phyloP scores from a whole-genome alignment of 257 asterid genomes.

The Capsicum chinense region DNA sequence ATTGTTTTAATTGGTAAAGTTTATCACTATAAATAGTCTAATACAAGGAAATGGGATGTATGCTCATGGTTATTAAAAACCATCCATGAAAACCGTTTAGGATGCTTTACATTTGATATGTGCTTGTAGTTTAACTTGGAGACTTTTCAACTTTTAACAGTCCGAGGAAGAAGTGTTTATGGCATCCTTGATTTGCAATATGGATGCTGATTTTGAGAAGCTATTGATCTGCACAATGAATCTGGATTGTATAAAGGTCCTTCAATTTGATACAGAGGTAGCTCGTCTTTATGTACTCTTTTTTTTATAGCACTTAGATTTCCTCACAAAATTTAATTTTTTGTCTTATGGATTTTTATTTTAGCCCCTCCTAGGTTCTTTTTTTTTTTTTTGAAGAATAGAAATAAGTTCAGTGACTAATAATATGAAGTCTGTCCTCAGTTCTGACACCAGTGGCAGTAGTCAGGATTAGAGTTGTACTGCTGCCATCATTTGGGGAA shows the following conservation, averaged over 20 bases:
- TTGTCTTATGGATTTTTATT: neutral
- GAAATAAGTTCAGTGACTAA: slow-evolving; percentile 14
- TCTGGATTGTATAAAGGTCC: slow-evolving; percentile 73
- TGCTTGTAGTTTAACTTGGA: neutral
- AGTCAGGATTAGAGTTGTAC: slow-evolving; percentile 12
- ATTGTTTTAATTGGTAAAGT: neutral
- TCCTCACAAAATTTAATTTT: neutral
- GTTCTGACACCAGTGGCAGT: neutral
- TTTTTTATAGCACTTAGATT: neutral
- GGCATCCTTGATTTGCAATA: slow-evolving; percentile 90
- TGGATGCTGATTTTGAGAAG: slow-evolving; percentile 72
- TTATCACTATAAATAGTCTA: slow-evolving; percentile 15
- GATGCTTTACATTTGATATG: slow-evolving; percentile 16
- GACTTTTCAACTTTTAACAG: slow-evolving; percentile 46
- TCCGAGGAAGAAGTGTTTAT: slow-evolving; percentile 75
- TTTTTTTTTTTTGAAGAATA: neutral
- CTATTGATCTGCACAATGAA: slow-evolving; percentile 95
- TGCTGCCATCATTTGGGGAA: slow-evolving; percentile 10
- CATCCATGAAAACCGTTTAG: neutral
- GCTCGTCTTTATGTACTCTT: neutral
- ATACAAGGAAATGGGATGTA: slow-evolving; percentile 5
- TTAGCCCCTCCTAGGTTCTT: neutral
- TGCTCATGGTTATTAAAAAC: slow-evolving; percentile 3
- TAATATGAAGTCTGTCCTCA: slow-evolving; percentile 1
- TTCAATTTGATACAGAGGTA: slow-evolving; percentile 92